Evolutionary conservation across 2,329 filamentous ascomycete species (phyloP).

Genomic region (Mariannaea elegans): DNA sequence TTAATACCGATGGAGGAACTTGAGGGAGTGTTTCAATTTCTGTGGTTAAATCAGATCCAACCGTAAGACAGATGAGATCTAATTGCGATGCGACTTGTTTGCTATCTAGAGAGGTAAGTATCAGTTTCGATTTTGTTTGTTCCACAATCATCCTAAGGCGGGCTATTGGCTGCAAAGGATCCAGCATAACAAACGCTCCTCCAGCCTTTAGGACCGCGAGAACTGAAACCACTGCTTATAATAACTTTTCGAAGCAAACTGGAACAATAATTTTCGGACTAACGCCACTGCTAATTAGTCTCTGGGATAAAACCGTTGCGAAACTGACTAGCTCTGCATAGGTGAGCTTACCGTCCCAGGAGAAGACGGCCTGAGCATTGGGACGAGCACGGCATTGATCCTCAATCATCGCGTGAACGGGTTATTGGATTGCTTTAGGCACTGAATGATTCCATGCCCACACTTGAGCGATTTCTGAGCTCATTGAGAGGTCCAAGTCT

Average conservation of each 20-base stretch:
- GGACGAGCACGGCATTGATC: neutral
- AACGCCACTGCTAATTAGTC: neutral
- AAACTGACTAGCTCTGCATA: neutral
- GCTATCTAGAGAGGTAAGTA: neutral
- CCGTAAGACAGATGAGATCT: neutral
- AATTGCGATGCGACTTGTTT: neutral
- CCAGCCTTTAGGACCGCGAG: neutral
- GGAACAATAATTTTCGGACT: constrained; percentile 6
- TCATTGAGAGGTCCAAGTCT: neutral
- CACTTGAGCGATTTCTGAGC: neutral
- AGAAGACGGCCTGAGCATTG: neutral
- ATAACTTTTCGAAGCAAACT: constrained; percentile 20
- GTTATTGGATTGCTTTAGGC: neutral
- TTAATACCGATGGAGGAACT: neutral
- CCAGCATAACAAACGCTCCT: neutral
- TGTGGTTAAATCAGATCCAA: neutral
- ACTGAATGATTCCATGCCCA: neutral
- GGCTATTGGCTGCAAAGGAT: neutral
- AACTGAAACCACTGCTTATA: constrained; percentile 16
- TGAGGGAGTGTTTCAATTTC: neutral
- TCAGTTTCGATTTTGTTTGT: neutral
- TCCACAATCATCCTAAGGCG: neutral
- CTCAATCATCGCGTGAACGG: neutral
- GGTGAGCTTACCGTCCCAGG: neutral
- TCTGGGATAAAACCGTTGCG: too few relatives aligned